phyloP scores from a whole-genome alignment of 176 grass and related monocot species.

The Triticum aestivum region DNA sequence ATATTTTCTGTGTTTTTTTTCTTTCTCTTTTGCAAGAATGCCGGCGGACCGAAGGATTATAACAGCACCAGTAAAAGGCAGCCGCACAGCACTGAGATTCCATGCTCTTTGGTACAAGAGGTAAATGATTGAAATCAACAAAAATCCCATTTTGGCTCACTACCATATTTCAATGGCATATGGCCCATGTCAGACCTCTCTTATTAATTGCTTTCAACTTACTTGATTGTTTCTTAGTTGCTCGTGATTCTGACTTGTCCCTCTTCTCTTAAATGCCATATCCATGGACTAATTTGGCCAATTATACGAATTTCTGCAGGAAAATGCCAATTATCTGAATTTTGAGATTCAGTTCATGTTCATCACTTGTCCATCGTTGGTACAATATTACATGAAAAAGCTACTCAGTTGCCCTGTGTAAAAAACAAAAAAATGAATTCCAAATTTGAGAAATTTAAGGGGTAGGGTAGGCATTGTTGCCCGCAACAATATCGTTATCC shows the following conservation, averaged over 20 bases:
- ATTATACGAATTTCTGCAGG: not conserved
- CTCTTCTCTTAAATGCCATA: not conserved
- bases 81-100: conserved; percentile 10
- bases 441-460: not conserved
- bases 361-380: not conserved
- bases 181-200: not conserved
- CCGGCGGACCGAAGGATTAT: conserved; percentile 35
- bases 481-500: not conserved
- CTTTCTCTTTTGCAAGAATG: conserved; percentile 28
- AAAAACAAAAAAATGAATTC: not conserved
- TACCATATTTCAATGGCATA: not conserved
- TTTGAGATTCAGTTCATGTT: not conserved
- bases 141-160: not conserved
- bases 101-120: conserved; percentile 70
- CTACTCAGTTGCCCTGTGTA: not conserved
- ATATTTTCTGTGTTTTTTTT: conserved; percentile 5
- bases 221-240: not conserved
- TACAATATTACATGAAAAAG: not conserved
- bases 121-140: conserved; percentile 29
- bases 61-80: conserved; percentile 28
- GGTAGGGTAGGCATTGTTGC: not conserved
- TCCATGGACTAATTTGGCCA: not conserved
- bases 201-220: not conserved
- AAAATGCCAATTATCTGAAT: not conserved
- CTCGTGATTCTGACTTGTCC: not conserved